Evolutionary conservation across 2,329 filamentous ascomycete genomes (phyloP).

Genomic region (Phyllosticta citribraziliensis): DNA sequence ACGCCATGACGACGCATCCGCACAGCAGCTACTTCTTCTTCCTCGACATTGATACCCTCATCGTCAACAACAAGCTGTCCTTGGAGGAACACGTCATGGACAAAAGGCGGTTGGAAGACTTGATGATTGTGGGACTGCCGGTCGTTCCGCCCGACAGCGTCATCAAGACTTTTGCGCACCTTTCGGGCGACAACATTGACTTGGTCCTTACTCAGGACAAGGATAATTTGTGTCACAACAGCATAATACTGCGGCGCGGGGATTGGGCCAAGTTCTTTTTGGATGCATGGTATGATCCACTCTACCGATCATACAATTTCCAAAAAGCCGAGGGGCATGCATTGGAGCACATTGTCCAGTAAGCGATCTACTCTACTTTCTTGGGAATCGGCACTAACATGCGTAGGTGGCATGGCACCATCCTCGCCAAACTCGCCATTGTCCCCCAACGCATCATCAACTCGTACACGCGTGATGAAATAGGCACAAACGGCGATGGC

Average conservation of each 20-base stretch:
- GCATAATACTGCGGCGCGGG: conserved; percentile 70
- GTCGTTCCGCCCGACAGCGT: conserved; percentile 94
- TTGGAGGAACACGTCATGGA: conserved; percentile 64
- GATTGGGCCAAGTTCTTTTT: conserved; percentile 90
- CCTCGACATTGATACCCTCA: conserved; percentile 72
- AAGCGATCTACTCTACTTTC: conserved; percentile 13
- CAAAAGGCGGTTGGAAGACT: conserved; percentile 54
- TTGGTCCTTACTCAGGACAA: conserved; percentile 77
- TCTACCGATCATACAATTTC: conserved; percentile 92
- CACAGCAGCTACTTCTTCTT: conserved; percentile 77
- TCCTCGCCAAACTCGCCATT: conserved; percentile 79
- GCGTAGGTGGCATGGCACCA: conserved; percentile 89
- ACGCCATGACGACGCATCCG: conserved; percentile 74
- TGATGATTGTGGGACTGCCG: conserved; percentile 78
- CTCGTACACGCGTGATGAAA: conserved; percentile 48
- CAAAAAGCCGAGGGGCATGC: conserved; percentile 90
- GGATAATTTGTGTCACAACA: conserved; percentile 65
- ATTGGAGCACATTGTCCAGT: conserved; percentile 53
- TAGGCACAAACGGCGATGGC: conserved; percentile 33
- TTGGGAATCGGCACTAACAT: background rate
- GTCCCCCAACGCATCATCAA: conserved; percentile 82
- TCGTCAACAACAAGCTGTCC: conserved; percentile 69
- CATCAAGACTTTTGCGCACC: conserved; percentile 82
- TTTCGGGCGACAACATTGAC: conserved; percentile 69
- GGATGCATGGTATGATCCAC: conserved; percentile 91